Conservation (phyloP, 2,329 filamentous ascomycete genomes). For the Cladorrhinum sp. region DNA sequence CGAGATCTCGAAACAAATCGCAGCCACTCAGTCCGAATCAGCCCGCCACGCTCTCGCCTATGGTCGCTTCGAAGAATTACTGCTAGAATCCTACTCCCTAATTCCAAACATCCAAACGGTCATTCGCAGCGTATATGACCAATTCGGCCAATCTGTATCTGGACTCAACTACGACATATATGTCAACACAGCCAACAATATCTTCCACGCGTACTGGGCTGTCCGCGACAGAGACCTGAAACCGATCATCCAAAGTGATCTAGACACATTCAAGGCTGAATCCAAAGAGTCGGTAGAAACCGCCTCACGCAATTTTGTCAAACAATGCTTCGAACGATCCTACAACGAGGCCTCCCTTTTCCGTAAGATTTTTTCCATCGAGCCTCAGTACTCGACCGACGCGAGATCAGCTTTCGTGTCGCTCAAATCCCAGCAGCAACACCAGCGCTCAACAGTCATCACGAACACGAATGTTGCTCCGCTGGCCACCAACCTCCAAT, state of each 20-base stretch:
- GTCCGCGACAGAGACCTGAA: constrained; percentile 54
- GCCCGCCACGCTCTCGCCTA: constrained; percentile 59
- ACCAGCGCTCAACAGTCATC: constrained; percentile 40
- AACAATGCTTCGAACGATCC: constrained; percentile 57
- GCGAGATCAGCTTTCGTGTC: constrained; percentile 49
- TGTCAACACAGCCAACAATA: constrained; percentile 50
- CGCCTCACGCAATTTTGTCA: constrained; percentile 55
- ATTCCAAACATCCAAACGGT: constrained; percentile 55
- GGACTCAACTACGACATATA: constrained; percentile 51
- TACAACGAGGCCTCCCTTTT: constrained; percentile 55
- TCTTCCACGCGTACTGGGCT: constrained; percentile 53
- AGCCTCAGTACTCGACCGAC: constrained; percentile 50
- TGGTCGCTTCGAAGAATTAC: constrained; percentile 57
- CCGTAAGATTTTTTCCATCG: constrained; percentile 53
- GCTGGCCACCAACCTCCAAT: constrained; percentile 48
- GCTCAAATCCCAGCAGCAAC: constrained; percentile 49
- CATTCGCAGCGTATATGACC: constrained; percentile 50
- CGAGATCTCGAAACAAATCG: constrained; percentile 54
- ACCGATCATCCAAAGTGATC: constrained; percentile 50
- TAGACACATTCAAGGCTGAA: constrained; percentile 54
- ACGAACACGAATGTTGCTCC: constrained; percentile 55
- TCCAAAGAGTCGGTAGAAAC: constrained; percentile 50
- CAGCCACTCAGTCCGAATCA: constrained; percentile 55
- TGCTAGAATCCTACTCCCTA: constrained; percentile 54
- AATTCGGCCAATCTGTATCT: constrained; percentile 44